These are phyloP conservation scores for Fusarium annulatum DNA, from an alignment of 2,329 filamentous ascomycete species.

Conservation along the genomic window DNA sequence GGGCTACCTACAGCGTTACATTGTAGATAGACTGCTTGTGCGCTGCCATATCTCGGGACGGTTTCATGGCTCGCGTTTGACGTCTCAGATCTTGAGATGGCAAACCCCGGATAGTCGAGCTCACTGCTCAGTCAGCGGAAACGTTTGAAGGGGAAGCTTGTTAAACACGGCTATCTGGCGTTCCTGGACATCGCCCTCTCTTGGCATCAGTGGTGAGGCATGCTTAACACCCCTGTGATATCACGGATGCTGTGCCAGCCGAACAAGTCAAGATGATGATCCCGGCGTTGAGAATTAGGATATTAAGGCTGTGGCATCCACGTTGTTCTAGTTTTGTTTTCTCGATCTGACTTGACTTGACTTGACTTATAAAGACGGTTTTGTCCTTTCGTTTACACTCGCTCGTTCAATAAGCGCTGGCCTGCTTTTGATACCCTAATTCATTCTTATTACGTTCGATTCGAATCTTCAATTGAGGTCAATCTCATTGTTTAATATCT, in stretches of 20 bases:
- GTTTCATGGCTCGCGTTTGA: constrained; percentile 27
- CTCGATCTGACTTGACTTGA: constrained; percentile 17
- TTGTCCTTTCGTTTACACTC: constrained; percentile 33
- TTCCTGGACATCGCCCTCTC: constrained; percentile 27
- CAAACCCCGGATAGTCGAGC: constrained; percentile 10
- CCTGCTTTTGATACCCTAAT: constrained; percentile 34
- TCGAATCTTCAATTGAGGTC: constrained; percentile 9
- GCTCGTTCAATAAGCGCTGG: constrained; percentile 38
- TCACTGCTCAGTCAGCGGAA: constrained; percentile 9
- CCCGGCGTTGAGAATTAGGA: neutral
- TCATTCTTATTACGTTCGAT: constrained; percentile 14
- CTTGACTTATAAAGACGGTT: constrained; percentile 20
- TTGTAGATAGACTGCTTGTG: neutral
- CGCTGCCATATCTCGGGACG: constrained; percentile 10
- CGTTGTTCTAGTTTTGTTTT: neutral
- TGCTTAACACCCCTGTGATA: constrained; percentile 17
- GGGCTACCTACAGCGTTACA: constrained; percentile 13
- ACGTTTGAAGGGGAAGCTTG: constrained; percentile 20
- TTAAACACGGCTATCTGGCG: constrained; percentile 26
- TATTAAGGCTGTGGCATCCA: constrained; percentile 14
- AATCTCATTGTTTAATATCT: constrained; percentile 21
- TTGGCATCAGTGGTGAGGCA: constrained; percentile 32
- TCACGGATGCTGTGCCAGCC: constrained; percentile 32
- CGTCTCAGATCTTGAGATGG: constrained; percentile 25
- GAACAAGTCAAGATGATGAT: constrained; percentile 16